Conservation (phyloP, 306 rosid genomes). For the Rubus parviflorus region DNA sequence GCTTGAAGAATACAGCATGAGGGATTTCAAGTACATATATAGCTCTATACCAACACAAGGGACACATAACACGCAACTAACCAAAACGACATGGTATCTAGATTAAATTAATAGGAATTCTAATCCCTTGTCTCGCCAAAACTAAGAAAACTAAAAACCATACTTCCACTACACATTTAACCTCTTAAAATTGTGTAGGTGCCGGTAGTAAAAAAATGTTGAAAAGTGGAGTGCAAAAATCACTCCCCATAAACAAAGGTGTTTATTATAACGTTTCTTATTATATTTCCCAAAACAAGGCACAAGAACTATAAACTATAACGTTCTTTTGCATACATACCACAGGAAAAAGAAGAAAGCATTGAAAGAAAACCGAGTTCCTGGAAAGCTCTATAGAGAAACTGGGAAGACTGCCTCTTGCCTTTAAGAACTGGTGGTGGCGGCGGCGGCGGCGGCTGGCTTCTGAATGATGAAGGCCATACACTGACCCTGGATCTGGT, state of each 20-base stretch:
- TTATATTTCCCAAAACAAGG: constrained; percentile 20
- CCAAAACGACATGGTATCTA: too few relatives aligned
- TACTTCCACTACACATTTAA: too few relatives aligned
- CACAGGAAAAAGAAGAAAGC: neutral
- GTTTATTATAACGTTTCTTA: neutral
- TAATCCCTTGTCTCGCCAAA: too few relatives aligned
- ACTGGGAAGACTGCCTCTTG: neutral
- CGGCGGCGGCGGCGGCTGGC: constrained; percentile 25
- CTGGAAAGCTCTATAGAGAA: neutral
- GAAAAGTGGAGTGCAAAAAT: neutral
- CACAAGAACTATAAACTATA: neutral
- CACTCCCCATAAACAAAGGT: neutral
- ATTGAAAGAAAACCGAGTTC: neutral
- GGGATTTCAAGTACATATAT: too few relatives aligned
- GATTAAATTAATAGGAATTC: too few relatives aligned
- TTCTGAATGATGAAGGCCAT: constrained; percentile 71
- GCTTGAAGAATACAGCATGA: too few relatives aligned
- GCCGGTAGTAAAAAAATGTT: neutral
- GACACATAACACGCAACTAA: too few relatives aligned
- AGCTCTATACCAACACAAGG: too few relatives aligned
- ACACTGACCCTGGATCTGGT: constrained; percentile 61
- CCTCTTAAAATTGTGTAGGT: neutral
- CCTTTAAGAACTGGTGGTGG: constrained; percentile 3
- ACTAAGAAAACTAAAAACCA: too few relatives aligned
- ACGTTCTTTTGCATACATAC: constrained; percentile 10